A percentile compares a stretch with the other conserved stretches of the same genome.
These are phyloP conservation scores for Lizanozyma gosingica DNA, from an alignment of 1,139 yeast species.

Conservation along the genomic window DNA sequence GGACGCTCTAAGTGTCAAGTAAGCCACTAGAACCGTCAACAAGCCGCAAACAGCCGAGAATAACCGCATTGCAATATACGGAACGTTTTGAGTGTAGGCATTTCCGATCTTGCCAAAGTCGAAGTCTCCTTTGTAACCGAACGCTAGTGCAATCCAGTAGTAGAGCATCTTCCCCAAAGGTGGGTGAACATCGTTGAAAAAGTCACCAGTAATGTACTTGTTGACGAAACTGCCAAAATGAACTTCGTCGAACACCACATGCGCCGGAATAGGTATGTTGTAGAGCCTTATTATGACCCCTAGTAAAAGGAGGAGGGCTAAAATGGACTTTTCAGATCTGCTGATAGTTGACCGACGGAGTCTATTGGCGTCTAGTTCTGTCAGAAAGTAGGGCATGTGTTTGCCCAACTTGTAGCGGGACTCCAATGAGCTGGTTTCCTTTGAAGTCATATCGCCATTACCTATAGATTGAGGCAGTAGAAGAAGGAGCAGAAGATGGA, in stretches of 20 bases:
- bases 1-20: constrained; percentile 37
- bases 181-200: constrained; percentile 54
- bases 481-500: neutral
- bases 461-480: neutral
- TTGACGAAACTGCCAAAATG: constrained; percentile 27
- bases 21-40: constrained; percentile 35
- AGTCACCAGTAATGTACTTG: constrained; percentile 52
- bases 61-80: constrained; percentile 26
- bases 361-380: constrained; percentile 4
- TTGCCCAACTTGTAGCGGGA: constrained; percentile 12
- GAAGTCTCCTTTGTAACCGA: constrained; percentile 40
- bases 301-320: constrained; percentile 8
- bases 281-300: constrained; percentile 14
- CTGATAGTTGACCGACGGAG: constrained; percentile 3
- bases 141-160: constrained; percentile 28
- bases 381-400: constrained; percentile 12
- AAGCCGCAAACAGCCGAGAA: constrained; percentile 34
- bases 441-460: too few relatives aligned
- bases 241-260: constrained; percentile 31
- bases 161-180: constrained; percentile 48
- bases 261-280: constrained; percentile 20
- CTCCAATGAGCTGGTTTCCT: neutral
- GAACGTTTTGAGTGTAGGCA: constrained; percentile 20
- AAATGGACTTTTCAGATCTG: constrained; percentile 9
- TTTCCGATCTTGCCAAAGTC: constrained; percentile 25